Evolutionary conservation across 148 eudicot species (phyloP).

Genomic region (Fallopia convolvulus): DNA sequence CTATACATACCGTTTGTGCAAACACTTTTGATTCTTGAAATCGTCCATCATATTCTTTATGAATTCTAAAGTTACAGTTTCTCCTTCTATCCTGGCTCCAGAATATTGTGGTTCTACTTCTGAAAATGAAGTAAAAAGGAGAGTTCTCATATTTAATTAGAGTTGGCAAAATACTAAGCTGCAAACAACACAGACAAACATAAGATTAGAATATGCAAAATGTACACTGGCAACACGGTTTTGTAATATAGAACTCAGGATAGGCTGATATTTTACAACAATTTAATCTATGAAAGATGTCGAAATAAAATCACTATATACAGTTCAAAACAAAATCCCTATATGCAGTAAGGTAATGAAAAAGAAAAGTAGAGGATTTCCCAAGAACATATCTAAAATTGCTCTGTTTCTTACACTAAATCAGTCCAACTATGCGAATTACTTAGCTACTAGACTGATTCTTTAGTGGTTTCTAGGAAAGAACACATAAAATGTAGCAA

Average conservation of each 20-base stretch:
- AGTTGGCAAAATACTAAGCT: background rate
- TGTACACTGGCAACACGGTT: background rate
- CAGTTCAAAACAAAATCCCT: background rate
- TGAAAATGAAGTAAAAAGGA: slow-evolving; percentile 19
- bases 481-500: background rate
- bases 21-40: slow-evolving; percentile 75
- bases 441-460: background rate
- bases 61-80: slow-evolving; percentile 74
- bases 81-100: slow-evolving; percentile 95
- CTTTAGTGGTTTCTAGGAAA: background rate
- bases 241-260: background rate
- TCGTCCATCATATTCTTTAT: slow-evolving; percentile 92
- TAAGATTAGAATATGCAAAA: background rate
- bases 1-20: slow-evolving; percentile 70
- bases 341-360: background rate
- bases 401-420: background rate
- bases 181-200: background rate
- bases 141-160: background rate
- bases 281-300: background rate
- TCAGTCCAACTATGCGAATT: background rate
- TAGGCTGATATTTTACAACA: background rate
- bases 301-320: background rate
- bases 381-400: background rate
- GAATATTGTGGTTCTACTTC: slow-evolving; percentile 93
- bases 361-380: background rate